Base-by-base conservation (phyloP, 257 asterid genomes). In the Solanum etuberosum region DNA sequence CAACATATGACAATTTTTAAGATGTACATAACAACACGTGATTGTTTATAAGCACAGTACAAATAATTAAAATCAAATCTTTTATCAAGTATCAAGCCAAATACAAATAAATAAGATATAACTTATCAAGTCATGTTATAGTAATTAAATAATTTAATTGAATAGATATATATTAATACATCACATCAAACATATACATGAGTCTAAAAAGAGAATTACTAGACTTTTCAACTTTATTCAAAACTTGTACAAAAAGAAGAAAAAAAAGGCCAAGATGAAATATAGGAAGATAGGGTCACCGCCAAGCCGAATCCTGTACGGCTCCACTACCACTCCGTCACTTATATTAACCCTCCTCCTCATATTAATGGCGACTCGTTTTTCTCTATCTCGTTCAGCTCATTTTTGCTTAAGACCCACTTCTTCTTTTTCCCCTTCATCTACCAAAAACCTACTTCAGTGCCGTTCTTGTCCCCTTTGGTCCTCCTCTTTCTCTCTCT, bases 391-490 rank as follows among this genome's bases (percentile, higher is more conserved):
- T 29, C 86, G 86, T 25, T 86, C 92, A 9, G 88, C 54, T 48
- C 85, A 93, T 85, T 92, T 90, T 57, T 94, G 96, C 89, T 83
- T 91, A 71, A 77, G 85, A 85, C 74, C 86, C 83, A 42, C 86
- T n/a, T 6, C 25, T 23, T 35, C 88, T 2, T 40, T 84, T 91
- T 73, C 91, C 90, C 71, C 10, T 51, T 74, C 88, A 87, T 16
- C 34, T 90, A 92, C 93, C 84, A 59, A 63, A 46, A 83, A 9
- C 54, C 51, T 87, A 74, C 92, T 32, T 32, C 92, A 94, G 91
- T 95, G 95, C 89, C 95, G 76, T 46, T 85, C 91, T 51, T 96
- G 98, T 82, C 98, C 97, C 82, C 94, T 91, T 92, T 91, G 96
- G 95, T 93, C 95, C 14, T 86, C 98, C 18, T 91, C 95, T 68